Evolutionary conservation across 140 eudicot genomes (phyloP), one percentile per base, ranked within the genome.

Genomic region (Ambrosia hybrid): DNA sequence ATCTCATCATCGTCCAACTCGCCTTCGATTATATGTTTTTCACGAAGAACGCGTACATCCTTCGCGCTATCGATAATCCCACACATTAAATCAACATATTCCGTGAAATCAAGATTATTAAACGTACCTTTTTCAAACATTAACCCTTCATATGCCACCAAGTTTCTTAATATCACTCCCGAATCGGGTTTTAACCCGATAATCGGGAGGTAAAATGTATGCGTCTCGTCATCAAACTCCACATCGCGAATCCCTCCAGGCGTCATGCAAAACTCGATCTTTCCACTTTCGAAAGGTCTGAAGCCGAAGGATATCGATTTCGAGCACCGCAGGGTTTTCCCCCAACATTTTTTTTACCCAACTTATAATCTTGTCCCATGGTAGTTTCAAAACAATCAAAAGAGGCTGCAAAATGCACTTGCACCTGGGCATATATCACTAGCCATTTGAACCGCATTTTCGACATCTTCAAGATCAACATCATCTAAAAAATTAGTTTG

Each of bases 51-150:
- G 8, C 65, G 65, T 13, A 81, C 93, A 30, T 87, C 93, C 74
- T 76, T 75, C 3, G 55, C 76, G 2, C 83, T 72, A 68, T 87
- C 89, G 4, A 87, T 80, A 26, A 87, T 79, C 66, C 93, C 93
- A 57, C 83, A 74, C 93, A 87, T 84, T 65, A 87, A 51, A 51
- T 84, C 87, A 5, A 80, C 77, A 52, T 84, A 84, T 1, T 80
- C 73, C 0, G 89, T 81, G 36, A 87, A 45, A 6, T 73, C 82
- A 33, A 58, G 76, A 8, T 79, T 63, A 3, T 70, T 12, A 55
- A 75, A 60, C 9, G 51, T 73, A 38, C 76, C 68, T 14, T 68
- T 80, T 4, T 57, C 14, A 30, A 72, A 56, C 71, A 69, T 79
- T 4, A 73, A 73, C 14, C 77, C 87, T 72, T 83, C 91, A 12